A percentile compares a stretch with the other conserved stretches of the same genome.
phyloP scores from a whole-genome alignment of 257 asterid genomes.

The Echium plantagineum region DNA sequence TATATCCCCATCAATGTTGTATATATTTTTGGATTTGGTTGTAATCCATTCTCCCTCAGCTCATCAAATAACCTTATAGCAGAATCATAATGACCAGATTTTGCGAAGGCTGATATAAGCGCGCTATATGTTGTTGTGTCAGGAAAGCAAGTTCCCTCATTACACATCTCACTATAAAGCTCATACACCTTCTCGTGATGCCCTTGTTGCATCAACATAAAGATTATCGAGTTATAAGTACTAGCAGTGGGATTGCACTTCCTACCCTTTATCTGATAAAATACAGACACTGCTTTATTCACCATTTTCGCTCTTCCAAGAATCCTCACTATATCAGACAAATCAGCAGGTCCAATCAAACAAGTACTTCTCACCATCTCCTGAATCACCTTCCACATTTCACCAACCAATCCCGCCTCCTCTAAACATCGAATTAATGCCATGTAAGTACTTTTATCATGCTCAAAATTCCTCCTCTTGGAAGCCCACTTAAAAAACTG shows the following conservation, averaged over 20 bases:
- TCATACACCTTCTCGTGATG: constrained; percentile 75
- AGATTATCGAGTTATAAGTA: constrained; percentile 69
- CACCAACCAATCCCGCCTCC: constrained; percentile 54
- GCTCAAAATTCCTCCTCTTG: constrained; percentile 72
- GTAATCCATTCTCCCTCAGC: constrained; percentile 68
- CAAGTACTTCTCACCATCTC: constrained; percentile 64
- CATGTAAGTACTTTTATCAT: constrained; percentile 59
- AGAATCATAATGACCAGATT: constrained; percentile 52
- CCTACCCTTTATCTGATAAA: constrained; percentile 62
- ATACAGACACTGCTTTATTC: constrained; percentile 51
- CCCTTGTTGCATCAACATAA: constrained; percentile 87
- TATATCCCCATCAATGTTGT: constrained; percentile 50
- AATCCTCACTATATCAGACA: constrained; percentile 48
- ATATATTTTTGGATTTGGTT: constrained; percentile 70
- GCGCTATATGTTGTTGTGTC: constrained; percentile 74
- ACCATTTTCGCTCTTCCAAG: constrained; percentile 79
- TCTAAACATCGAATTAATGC: constrained; percentile 61
- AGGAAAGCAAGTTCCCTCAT: constrained; percentile 63
- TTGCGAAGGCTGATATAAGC: constrained; percentile 54
- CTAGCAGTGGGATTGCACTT: constrained; percentile 71
- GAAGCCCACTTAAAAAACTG: constrained; percentile 90
- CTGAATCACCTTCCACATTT: constrained; percentile 68
- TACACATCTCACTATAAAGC: constrained; percentile 77
- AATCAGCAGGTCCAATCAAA: constrained; percentile 42
- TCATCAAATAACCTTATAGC: constrained; percentile 75